Evolutionary conservation across 1,284 basidiomycete genomes (phyloP).

Genomic region (Rhizoctonia solani): DNA sequence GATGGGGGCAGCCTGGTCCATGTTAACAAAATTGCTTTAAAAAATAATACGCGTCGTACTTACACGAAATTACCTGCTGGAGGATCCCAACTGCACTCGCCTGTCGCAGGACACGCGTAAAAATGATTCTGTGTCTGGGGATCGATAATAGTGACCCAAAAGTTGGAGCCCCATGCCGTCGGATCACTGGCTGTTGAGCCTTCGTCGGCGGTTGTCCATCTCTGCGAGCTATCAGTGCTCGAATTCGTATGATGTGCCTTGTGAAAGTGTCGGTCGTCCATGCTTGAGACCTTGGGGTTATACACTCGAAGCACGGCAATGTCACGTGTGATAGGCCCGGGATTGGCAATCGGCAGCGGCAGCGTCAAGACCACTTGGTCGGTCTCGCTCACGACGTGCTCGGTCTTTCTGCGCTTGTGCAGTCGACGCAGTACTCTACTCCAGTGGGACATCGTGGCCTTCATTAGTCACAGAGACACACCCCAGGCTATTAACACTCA

Average conservation of each 20-base stretch:
- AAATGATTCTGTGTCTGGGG: slow-evolving; percentile 82
- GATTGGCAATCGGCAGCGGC: not conserved
- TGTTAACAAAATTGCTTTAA: not conserved
- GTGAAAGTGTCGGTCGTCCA: not conserved
- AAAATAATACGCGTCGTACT: slow-evolving; percentile 42
- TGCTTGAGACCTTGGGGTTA: not conserved
- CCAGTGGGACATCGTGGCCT: slow-evolving; percentile 23
- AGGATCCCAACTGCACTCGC: slow-evolving; percentile 90
- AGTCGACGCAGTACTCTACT: slow-evolving; percentile 9
- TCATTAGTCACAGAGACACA: not conserved
- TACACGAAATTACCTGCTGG: slow-evolving; percentile 89
- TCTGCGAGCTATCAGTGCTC: slow-evolving; percentile 18
- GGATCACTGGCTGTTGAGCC: not conserved
- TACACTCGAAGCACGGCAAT: not conserved
- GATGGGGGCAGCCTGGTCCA: slow-evolving; percentile 76
- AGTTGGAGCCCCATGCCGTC: slow-evolving; percentile 72
- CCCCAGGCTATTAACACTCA: not conserved
- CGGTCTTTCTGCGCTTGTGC: slow-evolving; percentile 18
- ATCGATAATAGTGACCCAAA: slow-evolving; percentile 83
- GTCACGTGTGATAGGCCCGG: not conserved
- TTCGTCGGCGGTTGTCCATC: slow-evolving; percentile 24
- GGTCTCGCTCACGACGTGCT: not conserved
- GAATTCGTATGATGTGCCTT: slow-evolving; percentile 6
- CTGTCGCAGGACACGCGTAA: slow-evolving; percentile 90
- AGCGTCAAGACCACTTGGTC: no score